Evolutionary conservation across 257 asterid species (phyloP).

Genomic region (Apocynum venetum): DNA sequence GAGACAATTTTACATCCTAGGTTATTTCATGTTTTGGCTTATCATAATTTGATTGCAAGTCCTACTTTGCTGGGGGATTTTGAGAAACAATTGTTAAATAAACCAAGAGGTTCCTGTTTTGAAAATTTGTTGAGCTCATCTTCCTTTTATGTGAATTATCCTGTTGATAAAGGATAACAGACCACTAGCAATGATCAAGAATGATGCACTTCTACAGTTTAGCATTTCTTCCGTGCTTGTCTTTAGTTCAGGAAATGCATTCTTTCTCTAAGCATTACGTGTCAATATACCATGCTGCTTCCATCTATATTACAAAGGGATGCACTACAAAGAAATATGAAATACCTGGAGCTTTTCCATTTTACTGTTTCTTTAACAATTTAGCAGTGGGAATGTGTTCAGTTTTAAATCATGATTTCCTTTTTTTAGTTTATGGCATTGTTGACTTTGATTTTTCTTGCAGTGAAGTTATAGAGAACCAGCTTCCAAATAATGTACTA

Average conservation of each 20-base stretch:
- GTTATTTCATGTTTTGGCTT: neutral
- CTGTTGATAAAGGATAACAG: neutral
- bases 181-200: neutral
- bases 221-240: neutral
- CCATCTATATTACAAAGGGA: neutral
- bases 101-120: neutral
- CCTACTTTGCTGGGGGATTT: neutral
- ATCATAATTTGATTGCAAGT: neutral
- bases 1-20: neutral
- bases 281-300: neutral
- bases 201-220: neutral
- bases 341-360: neutral
- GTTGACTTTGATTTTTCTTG: constrained; percentile 24
- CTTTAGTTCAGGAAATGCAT: neutral
- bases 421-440: constrained; percentile 1
- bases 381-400: neutral
- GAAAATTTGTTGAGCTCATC: neutral
- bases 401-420: neutral
- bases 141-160: neutral
- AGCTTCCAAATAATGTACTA: constrained; percentile 39
- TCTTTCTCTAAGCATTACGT: neutral
- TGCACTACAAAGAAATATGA: neutral
- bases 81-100: neutral
- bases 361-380: neutral
- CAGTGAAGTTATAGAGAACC: constrained; percentile 75